Evolutionary conservation across 768 basidiomycete genomes (phyloP), one percentile per base, ranked within the genome.

Genomic region (Xerocomellus dryophilus): DNA sequence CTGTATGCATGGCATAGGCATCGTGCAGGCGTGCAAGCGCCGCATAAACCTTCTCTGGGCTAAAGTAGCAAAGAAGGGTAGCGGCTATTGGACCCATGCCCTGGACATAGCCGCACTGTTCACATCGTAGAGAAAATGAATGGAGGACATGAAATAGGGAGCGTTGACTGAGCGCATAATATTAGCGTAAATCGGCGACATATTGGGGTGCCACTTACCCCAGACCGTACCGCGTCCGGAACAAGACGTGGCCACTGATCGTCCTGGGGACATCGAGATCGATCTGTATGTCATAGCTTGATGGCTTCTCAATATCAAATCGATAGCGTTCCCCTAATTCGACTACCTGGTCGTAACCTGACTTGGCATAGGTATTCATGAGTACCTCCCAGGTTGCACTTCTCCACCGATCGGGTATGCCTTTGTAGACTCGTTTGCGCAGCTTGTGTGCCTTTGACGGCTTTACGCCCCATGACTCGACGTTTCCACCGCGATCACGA

Each of bases 11-110:
- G 29, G 77, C 78, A 70, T 96, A 98, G 15, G 81, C 77, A 69
- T 93, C 89, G 70, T 98, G 96, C 8, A 99, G 73, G n/a, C 86
- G 84, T 41, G 93, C 86, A 42, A 98, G 80, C 25, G 85, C 80
- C 5, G 88, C 83, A 66, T 94, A 97, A 5, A 85, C 89, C 48
- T 85, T 86, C 73, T 93, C 90, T 8, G 97, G 93, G 58, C 88
- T 86, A 67, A 93, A 88, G 69, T 98, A 98, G 73, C 90, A 94
- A 12, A 98, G 80, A 20, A 99, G 78, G 2, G 94, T 98, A 1
- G 95, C 90, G 0, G 96, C 93, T 53, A 99, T 90, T 7, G 96
- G 91, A 2, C 97, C 95, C 97, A 99, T 99, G 56, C 97, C 97
- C 73, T 99, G 97, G 38, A 95, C 94, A 68, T 99, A 99, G 15